A percentile compares a stretch with the other conserved stretches of the same genome.
These are phyloP conservation scores for Cadophora gregata DNA, from an alignment of 2,329 filamentous ascomycete species.

Conservation along the genomic window DNA sequence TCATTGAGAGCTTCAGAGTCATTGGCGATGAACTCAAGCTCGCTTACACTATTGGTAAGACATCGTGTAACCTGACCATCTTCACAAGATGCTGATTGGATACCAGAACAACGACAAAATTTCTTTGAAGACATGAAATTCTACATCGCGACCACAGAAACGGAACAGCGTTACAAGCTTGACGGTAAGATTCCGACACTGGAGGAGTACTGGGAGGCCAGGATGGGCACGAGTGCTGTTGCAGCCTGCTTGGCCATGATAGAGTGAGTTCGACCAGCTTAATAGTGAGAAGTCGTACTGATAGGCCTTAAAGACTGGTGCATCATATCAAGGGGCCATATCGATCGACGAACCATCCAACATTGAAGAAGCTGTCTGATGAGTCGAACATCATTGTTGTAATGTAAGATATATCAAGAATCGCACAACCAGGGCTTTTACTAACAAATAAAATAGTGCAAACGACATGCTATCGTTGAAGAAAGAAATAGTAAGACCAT, in stretches of 20 bases:
- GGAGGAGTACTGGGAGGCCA: constrained; percentile 35
- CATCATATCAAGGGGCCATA: constrained; percentile 24
- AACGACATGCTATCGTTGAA: constrained; percentile 39
- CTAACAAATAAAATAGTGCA: constrained; percentile 14
- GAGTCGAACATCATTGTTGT: constrained; percentile 37
- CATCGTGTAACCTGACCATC: not conserved
- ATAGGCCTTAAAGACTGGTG: constrained; percentile 11
- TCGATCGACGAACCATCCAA: constrained; percentile 25
- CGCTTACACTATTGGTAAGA: constrained; percentile 30
- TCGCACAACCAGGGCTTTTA: not conserved
- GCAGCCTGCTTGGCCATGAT: constrained; percentile 29
- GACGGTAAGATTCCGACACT: constrained; percentile 31
- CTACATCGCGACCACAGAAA: constrained; percentile 33
- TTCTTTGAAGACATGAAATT: constrained; percentile 35
- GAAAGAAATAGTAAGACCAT: constrained; percentile 32
- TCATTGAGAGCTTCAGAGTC: constrained; percentile 35
- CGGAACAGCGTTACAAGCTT: constrained; percentile 34
- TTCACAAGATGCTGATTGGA: not conserved
- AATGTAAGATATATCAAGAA: constrained; percentile 25
- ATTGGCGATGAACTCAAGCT: constrained; percentile 32
- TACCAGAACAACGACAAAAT: constrained; percentile 25
- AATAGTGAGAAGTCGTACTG: not conserved
- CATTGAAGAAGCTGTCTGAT: constrained; percentile 34
- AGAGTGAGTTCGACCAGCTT: constrained; percentile 32
- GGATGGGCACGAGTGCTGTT: constrained; percentile 40